Conservation (phyloP, 371 early-diverging fungal species). For the Mucor racemosus region DNA sequence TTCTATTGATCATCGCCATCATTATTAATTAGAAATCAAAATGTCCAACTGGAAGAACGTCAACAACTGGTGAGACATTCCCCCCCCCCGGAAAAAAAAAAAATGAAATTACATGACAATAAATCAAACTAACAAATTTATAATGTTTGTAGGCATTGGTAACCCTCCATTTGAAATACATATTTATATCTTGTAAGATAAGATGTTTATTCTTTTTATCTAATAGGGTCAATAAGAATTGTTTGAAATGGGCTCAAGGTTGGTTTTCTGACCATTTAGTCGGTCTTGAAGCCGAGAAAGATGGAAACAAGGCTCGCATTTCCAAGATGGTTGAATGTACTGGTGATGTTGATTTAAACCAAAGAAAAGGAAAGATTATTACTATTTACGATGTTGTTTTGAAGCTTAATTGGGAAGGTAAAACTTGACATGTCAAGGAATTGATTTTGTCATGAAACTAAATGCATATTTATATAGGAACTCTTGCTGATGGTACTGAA, state of each 20-base stretch:
- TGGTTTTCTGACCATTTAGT: constrained; percentile 65
- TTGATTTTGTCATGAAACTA: neutral
- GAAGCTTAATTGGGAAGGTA: constrained; percentile 78
- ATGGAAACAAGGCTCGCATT: constrained; percentile 58
- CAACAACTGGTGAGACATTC: constrained; percentile 31
- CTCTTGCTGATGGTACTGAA: constrained; percentile 63
- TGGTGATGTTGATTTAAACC: constrained; percentile 87
- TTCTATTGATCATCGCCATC: neutral
- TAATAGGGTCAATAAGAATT: constrained; percentile 86
- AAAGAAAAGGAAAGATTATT: constrained; percentile 88
- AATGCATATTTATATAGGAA: constrained; percentile 40
- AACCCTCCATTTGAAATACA: constrained; percentile 8
- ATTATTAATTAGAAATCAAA: neutral
- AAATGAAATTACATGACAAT: no score
- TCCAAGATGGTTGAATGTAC: constrained; percentile 59
- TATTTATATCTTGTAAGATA: neutral
- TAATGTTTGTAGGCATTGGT: constrained; percentile 27
- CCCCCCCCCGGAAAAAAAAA: no score
- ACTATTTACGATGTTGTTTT: constrained; percentile 80
- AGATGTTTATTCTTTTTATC: neutral
- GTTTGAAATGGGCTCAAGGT: constrained; percentile 78
- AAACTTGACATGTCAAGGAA: neutral
- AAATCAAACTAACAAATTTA: neutral
- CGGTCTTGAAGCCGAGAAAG: constrained; percentile 47
- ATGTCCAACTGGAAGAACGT: constrained; percentile 47